Evolutionary conservation across 1,284 basidiomycete species (phyloP).

Genomic region (Trichosporon inkin): DNA sequence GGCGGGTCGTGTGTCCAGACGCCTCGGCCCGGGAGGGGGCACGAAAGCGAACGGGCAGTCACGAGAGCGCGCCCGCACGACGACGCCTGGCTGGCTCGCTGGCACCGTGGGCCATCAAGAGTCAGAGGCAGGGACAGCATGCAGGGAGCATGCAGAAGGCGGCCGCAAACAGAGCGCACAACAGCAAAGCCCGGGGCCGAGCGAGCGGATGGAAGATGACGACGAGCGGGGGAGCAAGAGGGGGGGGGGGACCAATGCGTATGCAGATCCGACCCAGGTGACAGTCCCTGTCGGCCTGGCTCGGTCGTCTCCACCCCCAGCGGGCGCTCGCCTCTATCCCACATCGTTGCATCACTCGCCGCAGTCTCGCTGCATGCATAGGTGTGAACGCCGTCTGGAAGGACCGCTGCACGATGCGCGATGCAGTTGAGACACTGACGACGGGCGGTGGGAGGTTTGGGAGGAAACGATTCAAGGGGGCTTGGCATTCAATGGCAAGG

Average conservation of each 20-base stretch:
- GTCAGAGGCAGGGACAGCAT: neutral
- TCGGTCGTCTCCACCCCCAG: neutral
- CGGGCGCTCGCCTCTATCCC: neutral
- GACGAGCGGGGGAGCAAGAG: neutral
- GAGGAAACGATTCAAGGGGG: slow-evolving; percentile 7
- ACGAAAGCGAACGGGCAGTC: neutral
- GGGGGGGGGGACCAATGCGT: neutral
- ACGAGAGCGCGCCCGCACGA: neutral
- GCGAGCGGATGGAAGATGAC: too few relatives aligned
- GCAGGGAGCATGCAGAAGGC: too few relatives aligned
- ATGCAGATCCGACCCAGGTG: neutral
- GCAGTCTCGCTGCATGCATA: neutral
- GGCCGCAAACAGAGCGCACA: neutral
- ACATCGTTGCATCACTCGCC: neutral
- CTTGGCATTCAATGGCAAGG: neutral
- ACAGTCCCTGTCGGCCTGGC: neutral
- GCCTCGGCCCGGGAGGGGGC: neutral
- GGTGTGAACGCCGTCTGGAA: neutral
- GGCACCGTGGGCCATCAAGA: neutral
- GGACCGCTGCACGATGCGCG: neutral
- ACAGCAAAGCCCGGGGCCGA: neutral
- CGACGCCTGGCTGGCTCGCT: neutral
- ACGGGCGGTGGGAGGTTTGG: neutral
- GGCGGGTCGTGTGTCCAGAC: slow-evolving; percentile 2
- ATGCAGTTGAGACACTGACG: neutral